Evolutionary conservation across 1,284 basidiomycete genomes (phyloP), one percentile per base, ranked within the genome.

Genomic region (Austropuccinia psidii): DNA sequence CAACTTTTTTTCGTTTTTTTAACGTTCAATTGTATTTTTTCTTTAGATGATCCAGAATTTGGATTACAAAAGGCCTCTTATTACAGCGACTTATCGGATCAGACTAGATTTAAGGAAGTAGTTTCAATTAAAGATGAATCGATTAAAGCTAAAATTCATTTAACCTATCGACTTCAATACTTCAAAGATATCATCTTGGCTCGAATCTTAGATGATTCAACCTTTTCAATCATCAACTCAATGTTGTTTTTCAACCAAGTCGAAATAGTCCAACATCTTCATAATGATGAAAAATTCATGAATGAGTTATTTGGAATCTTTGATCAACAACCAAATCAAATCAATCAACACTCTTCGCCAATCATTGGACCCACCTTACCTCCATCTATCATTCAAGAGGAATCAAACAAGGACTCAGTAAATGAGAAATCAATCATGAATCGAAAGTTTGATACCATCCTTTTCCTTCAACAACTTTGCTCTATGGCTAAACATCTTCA

Each of bases 241-340:
- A 91, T 92, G 82, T 92, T 98, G 80, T 95, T 98, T 80, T 98
- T 95, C 85, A 96, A 98, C 82, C 95, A 99, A 82, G 93, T 95
- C 78, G 95, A 98, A 82, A 98, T 98, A 79, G 92, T 98, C 79
- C 88, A 85, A 68, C 89, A 95, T 80, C 87, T 97, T 58, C 90
- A 93, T 79, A 85, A 85, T 73, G 90, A 94, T 79, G 86, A 86
- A 5, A 80, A 82, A 5, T 89, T 97, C 80, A 83, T 98, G 33
- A 84, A 85, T 41, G 88, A 92, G 70, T 85, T 97, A 31, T 90
- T 94, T 60, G 83, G 84, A 49, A 83, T 90, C 43, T 95, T 92
- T 80, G 85, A 89, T 75, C 87, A 88, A 77, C 85, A 41, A n/a
- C 75, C 73, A 29, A 64, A 29, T 6, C 39, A 29, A 13, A 39